These are phyloP conservation scores for Aspergillus versicolor DNA, from an alignment of 2,329 filamentous ascomycete genomes.

Conservation along the genomic window DNA sequence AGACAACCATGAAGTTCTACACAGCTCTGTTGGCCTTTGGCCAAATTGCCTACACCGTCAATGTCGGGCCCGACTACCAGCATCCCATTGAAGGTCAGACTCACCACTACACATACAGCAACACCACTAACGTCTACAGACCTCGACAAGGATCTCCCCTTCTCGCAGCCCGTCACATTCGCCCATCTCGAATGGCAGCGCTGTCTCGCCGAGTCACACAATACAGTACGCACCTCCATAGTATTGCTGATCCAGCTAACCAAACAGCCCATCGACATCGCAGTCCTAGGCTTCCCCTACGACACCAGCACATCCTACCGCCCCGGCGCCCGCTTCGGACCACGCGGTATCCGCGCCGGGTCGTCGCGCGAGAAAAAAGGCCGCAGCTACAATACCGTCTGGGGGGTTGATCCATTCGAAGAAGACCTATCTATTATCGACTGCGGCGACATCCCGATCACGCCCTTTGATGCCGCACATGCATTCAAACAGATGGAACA, in stretches of 20 bases:
- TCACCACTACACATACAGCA: neutral
- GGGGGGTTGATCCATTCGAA: constrained; percentile 27
- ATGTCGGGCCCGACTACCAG: neutral
- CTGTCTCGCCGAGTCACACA: neutral
- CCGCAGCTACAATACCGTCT: constrained; percentile 29
- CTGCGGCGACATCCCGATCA: constrained; percentile 30
- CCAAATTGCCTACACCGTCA: neutral
- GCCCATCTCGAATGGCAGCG: neutral
- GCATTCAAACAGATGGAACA: constrained; percentile 30
- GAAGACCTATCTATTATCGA: constrained; percentile 24
- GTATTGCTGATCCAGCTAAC: neutral
- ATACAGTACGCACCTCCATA: neutral
- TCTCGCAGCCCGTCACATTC: neutral
- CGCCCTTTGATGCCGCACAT: constrained; percentile 24
- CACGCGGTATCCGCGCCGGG: constrained; percentile 30
- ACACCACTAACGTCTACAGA: neutral
- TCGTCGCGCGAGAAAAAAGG: constrained; percentile 29
- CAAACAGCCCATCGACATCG: constrained; percentile 24
- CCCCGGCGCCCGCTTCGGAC: constrained; percentile 33
- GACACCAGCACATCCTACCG: constrained; percentile 34
- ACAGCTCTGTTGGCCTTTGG: neutral
- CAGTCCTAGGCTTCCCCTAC: constrained; percentile 34
- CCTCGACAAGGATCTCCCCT: neutral
- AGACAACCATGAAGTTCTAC: neutral
- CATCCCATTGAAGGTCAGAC: neutral